These are phyloP conservation scores for Candida vartiovaarae DNA, from an alignment of 805 yeast species.

Conservation along the genomic window DNA sequence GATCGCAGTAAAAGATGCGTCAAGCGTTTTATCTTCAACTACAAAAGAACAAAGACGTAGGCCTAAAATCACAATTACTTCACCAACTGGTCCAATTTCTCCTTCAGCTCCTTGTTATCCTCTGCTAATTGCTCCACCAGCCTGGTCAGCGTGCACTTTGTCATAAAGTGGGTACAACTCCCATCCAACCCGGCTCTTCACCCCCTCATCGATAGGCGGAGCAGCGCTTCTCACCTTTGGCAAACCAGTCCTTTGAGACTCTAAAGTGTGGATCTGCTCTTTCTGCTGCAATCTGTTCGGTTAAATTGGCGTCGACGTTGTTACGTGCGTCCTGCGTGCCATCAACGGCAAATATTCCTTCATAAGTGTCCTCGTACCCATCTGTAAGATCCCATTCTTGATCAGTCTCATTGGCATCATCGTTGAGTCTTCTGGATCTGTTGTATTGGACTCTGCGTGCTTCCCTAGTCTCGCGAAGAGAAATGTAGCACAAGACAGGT, in stretches of 20 bases:
- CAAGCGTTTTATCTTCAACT: too few species aligned
- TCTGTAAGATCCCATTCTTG: conserved; percentile 81
- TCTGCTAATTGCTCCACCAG: conserved; percentile 15
- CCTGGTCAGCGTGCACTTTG: conserved; percentile 35
- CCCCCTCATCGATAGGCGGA: conserved; percentile 56
- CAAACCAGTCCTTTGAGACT: conserved; percentile 46
- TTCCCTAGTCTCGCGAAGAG: conserved; percentile 54
- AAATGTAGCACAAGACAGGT: conserved; percentile 56
- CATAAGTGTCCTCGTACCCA: conserved; percentile 43
- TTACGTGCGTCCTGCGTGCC: conserved; percentile 21
- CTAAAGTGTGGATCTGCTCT: conserved; percentile 59
- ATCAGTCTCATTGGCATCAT: conserved; percentile 74
- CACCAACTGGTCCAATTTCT: conserved; percentile 1
- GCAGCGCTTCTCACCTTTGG: conserved; percentile 40
- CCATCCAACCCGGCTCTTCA: conserved; percentile 52
- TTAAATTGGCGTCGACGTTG: conserved; percentile 32
- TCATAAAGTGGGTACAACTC: conserved; percentile 49
- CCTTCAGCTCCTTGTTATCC: conserved; percentile 17
- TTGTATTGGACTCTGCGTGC: conserved; percentile 72
- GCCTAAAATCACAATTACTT: too few species aligned
- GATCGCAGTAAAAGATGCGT: too few species aligned
- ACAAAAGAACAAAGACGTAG: too few species aligned
- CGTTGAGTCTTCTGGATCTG: conserved; percentile 53
- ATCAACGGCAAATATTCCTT: conserved; percentile 24
- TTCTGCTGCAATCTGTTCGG: conserved; percentile 57